A percentile compares a stretch with the other conserved stretches of the same genome.
Conservation (phyloP, 257 asterid species). For the Gentiana macrophylla region DNA sequence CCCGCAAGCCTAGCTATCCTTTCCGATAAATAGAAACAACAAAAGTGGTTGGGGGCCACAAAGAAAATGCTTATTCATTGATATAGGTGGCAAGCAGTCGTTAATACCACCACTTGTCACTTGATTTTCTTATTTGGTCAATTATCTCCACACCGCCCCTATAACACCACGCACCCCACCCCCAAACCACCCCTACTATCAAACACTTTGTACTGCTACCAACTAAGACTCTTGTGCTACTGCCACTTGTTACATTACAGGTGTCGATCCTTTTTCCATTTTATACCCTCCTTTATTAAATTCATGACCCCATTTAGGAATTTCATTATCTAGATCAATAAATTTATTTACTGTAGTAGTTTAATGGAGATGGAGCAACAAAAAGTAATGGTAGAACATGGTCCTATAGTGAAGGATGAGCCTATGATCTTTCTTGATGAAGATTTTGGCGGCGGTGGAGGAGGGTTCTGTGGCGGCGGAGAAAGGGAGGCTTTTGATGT, state of each 20-base stretch:
- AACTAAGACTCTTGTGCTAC: neutral
- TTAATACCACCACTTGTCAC: neutral
- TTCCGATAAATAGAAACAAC: no score
- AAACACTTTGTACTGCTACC: neutral
- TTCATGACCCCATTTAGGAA: no score
- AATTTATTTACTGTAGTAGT: neutral
- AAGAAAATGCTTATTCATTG: no score
- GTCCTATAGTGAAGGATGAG: slow-evolving; percentile 47
- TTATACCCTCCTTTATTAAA: neutral
- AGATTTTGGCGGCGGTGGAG: slow-evolving; percentile 15
- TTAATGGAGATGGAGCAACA: neutral
- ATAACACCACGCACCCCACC: slow-evolving; percentile 10
- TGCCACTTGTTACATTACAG: neutral
- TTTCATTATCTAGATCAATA: neutral
- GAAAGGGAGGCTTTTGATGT: neutral
- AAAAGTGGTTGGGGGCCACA: no score
- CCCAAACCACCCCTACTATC: slow-evolving; percentile 23
- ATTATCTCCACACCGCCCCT: neutral
- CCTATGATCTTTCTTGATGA: slow-evolving; percentile 31
- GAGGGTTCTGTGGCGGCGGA: slow-evolving; percentile 7
- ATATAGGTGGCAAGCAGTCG: no score
- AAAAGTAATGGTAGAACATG: neutral
- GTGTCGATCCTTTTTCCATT: neutral
- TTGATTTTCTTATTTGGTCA: slow-evolving; percentile 14
- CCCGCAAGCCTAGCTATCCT: no score